Percentiles rank a stretch among this genome's conserved stretches.
These are phyloP conservation scores for Aspergillus asperescens DNA, from an alignment of 495 filamentous ascomycete genomes.

Conservation along the genomic window DNA sequence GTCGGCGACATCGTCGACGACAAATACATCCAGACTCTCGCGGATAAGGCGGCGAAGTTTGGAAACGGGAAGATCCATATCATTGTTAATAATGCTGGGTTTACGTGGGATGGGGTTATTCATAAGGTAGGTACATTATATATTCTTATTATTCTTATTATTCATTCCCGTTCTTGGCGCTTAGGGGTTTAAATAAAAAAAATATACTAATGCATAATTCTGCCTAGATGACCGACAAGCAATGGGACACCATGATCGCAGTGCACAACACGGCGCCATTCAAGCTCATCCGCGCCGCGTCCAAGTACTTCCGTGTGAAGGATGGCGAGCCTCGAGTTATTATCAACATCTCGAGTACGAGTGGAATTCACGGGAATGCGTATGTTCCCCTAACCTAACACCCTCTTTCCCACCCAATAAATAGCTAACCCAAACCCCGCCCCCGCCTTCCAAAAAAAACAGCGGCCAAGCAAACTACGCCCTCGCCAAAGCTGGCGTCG, in stretches of 20 bases:
- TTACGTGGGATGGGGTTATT: conserved; percentile 87
- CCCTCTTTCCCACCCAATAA: neutral
- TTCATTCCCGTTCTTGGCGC: too few relatives aligned
- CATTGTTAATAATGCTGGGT: conserved; percentile 83
- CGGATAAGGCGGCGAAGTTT: conserved; percentile 70
- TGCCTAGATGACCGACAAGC: conserved; percentile 72
- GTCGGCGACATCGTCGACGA: conserved; percentile 70
- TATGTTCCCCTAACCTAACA: conserved; percentile 24
- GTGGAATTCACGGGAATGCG: conserved; percentile 77
- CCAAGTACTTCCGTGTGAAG: conserved; percentile 80
- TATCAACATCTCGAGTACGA: conserved; percentile 76
- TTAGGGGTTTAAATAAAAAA: too few relatives aligned
- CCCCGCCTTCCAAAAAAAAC: too few relatives aligned
- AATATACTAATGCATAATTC: neutral
- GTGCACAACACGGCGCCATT: conserved; percentile 80
- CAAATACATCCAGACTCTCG: conserved; percentile 59
- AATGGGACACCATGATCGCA: conserved; percentile 81
- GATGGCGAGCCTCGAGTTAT: conserved; percentile 73
- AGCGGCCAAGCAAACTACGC: conserved; percentile 80
- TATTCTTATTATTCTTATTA: neutral
- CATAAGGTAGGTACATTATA: conserved; percentile 56
- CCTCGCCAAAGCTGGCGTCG: conserved; percentile 74
- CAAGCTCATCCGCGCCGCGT: conserved; percentile 69
- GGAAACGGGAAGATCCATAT: conserved; percentile 83
- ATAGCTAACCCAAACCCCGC: too few relatives aligned